Conservation (phyloP, 2,329 filamentous ascomycete genomes). For the Calonectria montana region DNA sequence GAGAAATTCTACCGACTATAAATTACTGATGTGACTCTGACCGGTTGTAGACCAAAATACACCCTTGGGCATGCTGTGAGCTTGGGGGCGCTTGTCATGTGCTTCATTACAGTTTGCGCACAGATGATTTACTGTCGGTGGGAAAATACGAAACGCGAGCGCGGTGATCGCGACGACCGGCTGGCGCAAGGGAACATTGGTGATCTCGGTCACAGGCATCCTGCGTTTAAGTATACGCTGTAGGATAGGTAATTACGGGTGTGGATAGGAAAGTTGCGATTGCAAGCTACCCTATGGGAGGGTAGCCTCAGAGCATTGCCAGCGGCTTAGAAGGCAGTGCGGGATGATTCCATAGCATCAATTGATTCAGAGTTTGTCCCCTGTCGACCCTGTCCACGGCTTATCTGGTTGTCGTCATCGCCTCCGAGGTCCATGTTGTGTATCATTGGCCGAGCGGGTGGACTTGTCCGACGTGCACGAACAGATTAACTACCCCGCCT, state of each 20-base stretch:
- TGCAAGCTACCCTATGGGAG: not conserved
- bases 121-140: not conserved
- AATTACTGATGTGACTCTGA: not conserved
- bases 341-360: not conserved
- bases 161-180: not conserved
- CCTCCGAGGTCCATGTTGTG: not conserved
- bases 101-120: not conserved
- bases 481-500: not conserved
- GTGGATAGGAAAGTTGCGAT: no score
- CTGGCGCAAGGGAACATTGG: not conserved
- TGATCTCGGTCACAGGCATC: slow-evolving; percentile 6
- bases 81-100: not conserved
- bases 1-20: not conserved
- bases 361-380: not conserved
- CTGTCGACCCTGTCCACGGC: not conserved
- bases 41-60: not conserved
- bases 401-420: not conserved
- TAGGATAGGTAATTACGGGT: not conserved
- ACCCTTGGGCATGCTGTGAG: not conserved
- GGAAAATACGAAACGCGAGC: slow-evolving; percentile 6
- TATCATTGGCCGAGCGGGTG: not conserved
- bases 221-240: not conserved
- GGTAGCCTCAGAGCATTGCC: not conserved
- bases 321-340: not conserved
- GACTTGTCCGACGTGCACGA: no score